phyloP scores from a whole-genome alignment of 2,329 filamentous ascomycete species.

The Nigrograna mackinnonii region DNA sequence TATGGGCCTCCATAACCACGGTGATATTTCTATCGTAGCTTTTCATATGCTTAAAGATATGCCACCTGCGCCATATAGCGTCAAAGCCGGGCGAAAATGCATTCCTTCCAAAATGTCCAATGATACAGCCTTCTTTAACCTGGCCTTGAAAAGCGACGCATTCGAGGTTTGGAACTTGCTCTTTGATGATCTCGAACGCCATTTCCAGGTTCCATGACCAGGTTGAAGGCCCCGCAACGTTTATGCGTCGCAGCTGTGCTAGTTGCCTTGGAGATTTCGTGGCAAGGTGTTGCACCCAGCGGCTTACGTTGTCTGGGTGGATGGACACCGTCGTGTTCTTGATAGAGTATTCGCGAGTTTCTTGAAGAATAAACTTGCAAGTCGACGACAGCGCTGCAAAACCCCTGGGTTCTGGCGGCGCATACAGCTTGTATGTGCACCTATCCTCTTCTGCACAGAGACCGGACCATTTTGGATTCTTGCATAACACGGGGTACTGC shows the following conservation, averaged over 20 bases:
- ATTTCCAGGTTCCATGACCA: neutral
- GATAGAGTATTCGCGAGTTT: conserved; percentile 12
- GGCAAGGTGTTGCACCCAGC: conserved; percentile 11
- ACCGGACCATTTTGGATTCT: conserved; percentile 26
- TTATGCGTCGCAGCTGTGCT: conserved; percentile 5
- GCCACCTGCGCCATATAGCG: neutral
- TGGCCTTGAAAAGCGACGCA: conserved; percentile 13
- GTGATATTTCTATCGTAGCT: conserved; percentile 1
- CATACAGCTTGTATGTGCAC: conserved; percentile 12
- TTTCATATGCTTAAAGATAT: neutral
- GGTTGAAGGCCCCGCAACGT: conserved; percentile 2
- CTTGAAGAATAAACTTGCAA: conserved; percentile 13
- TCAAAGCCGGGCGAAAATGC: too few species aligned
- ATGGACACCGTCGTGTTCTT: conserved; percentile 9
- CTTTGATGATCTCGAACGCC: neutral
- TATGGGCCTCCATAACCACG: conserved; percentile 5
- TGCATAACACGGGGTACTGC: conserved; percentile 15
- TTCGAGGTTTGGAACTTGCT: conserved; percentile 10
- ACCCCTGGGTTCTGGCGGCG: conserved; percentile 7
- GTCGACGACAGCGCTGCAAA: conserved; percentile 12
- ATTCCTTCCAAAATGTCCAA: neutral
- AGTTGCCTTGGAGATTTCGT: conserved; percentile 7
- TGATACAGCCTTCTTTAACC: conserved; percentile 1
- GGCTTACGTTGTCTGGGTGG: neutral
- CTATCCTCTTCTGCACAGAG: conserved; percentile 16